A percentile compares a stretch with the other conserved stretches of the same genome.
phyloP scores from a whole-genome alignment of 768 basidiomycete genomes.

The Porpolomopsis calyptriformis region DNA sequence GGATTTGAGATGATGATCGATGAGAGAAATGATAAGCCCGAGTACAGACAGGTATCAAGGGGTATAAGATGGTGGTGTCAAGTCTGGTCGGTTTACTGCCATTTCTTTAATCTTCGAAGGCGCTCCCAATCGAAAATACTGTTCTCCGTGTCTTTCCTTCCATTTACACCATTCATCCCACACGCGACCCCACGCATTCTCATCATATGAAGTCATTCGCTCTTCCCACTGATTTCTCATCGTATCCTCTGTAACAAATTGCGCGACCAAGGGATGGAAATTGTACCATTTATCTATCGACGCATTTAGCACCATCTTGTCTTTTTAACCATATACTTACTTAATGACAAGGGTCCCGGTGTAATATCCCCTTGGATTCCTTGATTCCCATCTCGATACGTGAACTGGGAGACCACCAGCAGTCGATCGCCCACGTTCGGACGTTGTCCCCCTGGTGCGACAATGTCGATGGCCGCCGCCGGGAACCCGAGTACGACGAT shows the following conservation, averaged over 20 bases:
- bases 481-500: slow-evolving; percentile 14
- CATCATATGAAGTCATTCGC: slow-evolving; percentile 10
- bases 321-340: background rate
- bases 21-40: too few species aligned
- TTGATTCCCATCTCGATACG: slow-evolving; percentile 7
- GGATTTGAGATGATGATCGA: too few species aligned
- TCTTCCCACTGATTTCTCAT: slow-evolving; percentile 9
- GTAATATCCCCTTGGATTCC: slow-evolving; percentile 11
- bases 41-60: too few species aligned
- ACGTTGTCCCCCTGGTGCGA: slow-evolving; percentile 7
- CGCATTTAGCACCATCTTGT: background rate
- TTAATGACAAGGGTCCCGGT: slow-evolving; percentile 5
- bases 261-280: slow-evolving; percentile 13
- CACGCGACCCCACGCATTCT: slow-evolving; percentile 8
- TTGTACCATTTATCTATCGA: slow-evolving; percentile 12
- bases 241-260: slow-evolving; percentile 11
- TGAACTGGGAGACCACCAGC: slow-evolving; percentile 13
- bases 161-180: slow-evolving; percentile 10
- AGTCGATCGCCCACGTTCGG: slow-evolving; percentile 10
- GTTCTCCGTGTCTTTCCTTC: slow-evolving; percentile 12
- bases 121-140: slow-evolving; percentile 12
- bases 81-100: slow-evolving; percentile 1
- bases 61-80: too few species aligned
- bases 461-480: slow-evolving; percentile 9
- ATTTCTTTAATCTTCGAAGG: slow-evolving; percentile 10